Evolutionary conservation across 129 eudicot genomes (phyloP).

Genomic region (Artemisia argyi): DNA sequence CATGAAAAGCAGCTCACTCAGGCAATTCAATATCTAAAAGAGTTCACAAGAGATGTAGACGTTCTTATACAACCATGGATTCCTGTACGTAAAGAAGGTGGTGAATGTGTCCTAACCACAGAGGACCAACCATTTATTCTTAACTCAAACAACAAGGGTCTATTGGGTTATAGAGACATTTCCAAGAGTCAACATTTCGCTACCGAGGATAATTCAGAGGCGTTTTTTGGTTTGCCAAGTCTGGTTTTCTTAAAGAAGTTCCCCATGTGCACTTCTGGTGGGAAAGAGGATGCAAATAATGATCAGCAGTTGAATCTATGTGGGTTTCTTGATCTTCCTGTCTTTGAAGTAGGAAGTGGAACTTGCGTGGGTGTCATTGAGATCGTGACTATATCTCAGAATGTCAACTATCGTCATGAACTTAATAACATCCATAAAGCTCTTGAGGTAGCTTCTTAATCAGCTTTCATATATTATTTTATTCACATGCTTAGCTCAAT

Average conservation of each 20-base stretch:
- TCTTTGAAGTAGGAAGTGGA: background rate
- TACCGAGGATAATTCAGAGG: background rate
- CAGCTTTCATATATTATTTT: background rate
- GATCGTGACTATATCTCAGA: background rate
- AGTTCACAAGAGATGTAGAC: background rate
- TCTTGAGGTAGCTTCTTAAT: slow-evolving; percentile 9
- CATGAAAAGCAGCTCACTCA: background rate
- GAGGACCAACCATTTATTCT: background rate
- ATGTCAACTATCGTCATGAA: background rate
- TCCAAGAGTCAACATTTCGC: background rate
- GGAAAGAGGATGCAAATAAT: background rate
- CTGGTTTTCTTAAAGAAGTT: background rate
- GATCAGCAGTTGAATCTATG: background rate
- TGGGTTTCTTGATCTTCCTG: background rate
- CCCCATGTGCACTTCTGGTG: slow-evolving; percentile 1
- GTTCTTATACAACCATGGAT: background rate
- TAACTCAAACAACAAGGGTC: background rate
- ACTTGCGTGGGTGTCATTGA: slow-evolving; percentile 6
- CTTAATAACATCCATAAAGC: background rate
- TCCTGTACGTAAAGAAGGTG: background rate
- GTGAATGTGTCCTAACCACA: background rate
- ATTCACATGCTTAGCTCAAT: background rate
- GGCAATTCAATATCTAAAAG: background rate
- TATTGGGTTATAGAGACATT: background rate
- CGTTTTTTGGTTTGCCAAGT: background rate